Evolutionary conservation across 805 yeast species (phyloP), one percentile per base, ranked within the genome.

Genomic region (Candida awuae): DNA sequence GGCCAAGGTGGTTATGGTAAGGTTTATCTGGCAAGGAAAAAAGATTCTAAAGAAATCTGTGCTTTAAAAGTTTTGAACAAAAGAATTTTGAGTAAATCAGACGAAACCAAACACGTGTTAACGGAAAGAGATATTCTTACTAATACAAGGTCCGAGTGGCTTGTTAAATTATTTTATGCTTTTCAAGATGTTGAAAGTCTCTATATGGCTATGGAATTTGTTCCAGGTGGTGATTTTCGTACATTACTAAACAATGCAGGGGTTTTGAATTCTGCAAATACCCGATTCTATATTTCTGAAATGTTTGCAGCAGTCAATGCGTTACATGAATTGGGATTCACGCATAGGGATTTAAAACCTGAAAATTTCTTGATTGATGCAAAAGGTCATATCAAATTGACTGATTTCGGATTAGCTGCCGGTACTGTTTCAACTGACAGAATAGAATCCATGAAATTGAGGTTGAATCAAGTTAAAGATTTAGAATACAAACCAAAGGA

Each of bases 1-100:
- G 99, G 99, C 12, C 98, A 92, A 66, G 99, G 99, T 55, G 99
- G 99, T 3, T 92, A 92, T 56, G 99, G 99, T 18, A 97, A 92
- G 63, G 99, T 92, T n/a, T 92, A 85, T 53, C 66, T 92, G 46
- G 97, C 99, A 1, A 75, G 88, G 49, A 92, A 92, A 68, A 80
- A 79, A 49, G 99, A 92, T 55, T 87, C 97, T 1, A 77, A 80
- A 47, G 99, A 92, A 62, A 82, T 92, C 34, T 90, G 96, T 62
- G 99, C 99, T 2, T 68, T 92, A 52, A 92, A 92, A 59, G 84
- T 92, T 12, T 70, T 92, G 55, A 88, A 86, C 59, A 92, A 92
- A 61, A 81, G 81, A 53, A 69, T 88, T 51, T 68, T 90, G 48
- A 78, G 84, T 44, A 88, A 84, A 62, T 75, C 87, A 47, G 95